Evolutionary conservation across 2,329 filamentous ascomycete genomes (phyloP).

Genomic region (Bipolaris sorokiniana): DNA sequence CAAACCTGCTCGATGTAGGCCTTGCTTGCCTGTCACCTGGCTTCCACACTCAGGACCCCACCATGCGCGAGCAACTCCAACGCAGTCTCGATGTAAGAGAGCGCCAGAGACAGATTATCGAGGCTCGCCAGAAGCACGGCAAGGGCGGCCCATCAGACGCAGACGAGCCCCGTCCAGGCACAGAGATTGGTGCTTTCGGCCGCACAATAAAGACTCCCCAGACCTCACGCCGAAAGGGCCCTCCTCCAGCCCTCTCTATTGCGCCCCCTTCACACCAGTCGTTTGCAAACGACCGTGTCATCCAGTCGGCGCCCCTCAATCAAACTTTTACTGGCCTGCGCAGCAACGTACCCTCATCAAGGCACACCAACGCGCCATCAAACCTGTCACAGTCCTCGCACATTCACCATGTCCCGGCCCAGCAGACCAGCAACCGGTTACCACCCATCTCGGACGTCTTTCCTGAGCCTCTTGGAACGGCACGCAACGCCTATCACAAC

Average conservation of each 20-base stretch:
- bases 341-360: conserved; percentile 65
- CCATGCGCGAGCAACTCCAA: conserved; percentile 94
- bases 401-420: conserved; percentile 87
- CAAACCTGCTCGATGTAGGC: conserved; percentile 87
- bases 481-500: conserved; percentile 60
- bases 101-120: conserved; percentile 93
- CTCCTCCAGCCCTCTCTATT: conserved; percentile 89
- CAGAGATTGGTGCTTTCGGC: conserved; percentile 52
- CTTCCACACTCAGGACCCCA: conserved; percentile 94
- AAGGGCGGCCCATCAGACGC: conserved; percentile 55
- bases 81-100: conserved; percentile 92
- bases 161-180: conserved; percentile 36
- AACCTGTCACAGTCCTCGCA: conserved; percentile 84
- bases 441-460: conserved; percentile 96
- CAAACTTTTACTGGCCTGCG: conserved; percentile 94
- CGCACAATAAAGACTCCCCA: conserved; percentile 69
- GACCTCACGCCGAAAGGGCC: conserved; percentile 74
- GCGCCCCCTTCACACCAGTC: conserved; percentile 91
- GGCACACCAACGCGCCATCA: conserved; percentile 81
- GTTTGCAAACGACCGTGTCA: conserved; percentile 91
- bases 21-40: conserved; percentile 93
- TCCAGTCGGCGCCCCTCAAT: conserved; percentile 93
- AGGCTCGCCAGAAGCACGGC: conserved; percentile 82
- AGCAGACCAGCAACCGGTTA: conserved; percentile 87
- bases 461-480: conserved; percentile 70